These are phyloP conservation scores for Kodamaea nitidulidarum DNA, from an alignment of 805 yeast genomes.

Conservation along the genomic window DNA sequence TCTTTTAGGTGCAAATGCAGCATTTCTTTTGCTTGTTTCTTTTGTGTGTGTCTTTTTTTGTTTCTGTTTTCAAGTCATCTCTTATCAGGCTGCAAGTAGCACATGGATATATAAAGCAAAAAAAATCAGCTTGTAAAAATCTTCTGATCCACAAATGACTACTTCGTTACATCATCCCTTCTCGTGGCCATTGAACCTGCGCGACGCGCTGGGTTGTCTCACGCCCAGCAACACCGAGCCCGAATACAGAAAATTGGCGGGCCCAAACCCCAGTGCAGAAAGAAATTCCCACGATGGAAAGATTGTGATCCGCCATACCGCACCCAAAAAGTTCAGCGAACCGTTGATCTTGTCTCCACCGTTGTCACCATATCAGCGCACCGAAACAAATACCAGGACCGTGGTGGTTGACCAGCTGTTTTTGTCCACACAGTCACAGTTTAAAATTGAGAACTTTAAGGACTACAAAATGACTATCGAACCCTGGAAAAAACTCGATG, in stretches of 20 bases:
- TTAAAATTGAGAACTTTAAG: conserved; percentile 47
- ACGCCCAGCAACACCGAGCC: conserved; percentile 22
- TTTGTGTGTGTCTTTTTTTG: conserved; percentile 3
- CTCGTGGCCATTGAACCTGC: conserved; percentile 24
- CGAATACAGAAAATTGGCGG: conserved; percentile 1
- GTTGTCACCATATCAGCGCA: conserved; percentile 20
- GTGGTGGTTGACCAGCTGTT: conserved; percentile 7
- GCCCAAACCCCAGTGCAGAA: conserved; percentile 1
- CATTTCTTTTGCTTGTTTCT: conserved; percentile 3
- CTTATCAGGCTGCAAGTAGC: conserved; percentile 2
- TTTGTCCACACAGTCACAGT: conserved; percentile 15
- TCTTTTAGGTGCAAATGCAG: background rate
- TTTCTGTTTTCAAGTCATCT: conserved; percentile 8
- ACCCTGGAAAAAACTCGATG: conserved; percentile 48
- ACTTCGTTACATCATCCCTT: conserved; percentile 29
- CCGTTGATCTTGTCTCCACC: conserved; percentile 24
- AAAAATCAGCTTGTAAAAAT: no score
- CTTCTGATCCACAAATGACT: no score
- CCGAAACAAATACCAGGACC: background rate
- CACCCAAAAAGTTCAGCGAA: conserved; percentile 7
- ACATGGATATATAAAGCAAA: conserved; percentile 3
- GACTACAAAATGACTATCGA: conserved; percentile 46
- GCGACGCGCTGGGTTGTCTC: conserved; percentile 27
- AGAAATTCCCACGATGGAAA: background rate
- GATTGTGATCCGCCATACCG: background rate